Evolutionary conservation across 805 yeast genomes (phyloP), one percentile per base, ranked within the genome.

Genomic region (Kodamaea sagamina): DNA sequence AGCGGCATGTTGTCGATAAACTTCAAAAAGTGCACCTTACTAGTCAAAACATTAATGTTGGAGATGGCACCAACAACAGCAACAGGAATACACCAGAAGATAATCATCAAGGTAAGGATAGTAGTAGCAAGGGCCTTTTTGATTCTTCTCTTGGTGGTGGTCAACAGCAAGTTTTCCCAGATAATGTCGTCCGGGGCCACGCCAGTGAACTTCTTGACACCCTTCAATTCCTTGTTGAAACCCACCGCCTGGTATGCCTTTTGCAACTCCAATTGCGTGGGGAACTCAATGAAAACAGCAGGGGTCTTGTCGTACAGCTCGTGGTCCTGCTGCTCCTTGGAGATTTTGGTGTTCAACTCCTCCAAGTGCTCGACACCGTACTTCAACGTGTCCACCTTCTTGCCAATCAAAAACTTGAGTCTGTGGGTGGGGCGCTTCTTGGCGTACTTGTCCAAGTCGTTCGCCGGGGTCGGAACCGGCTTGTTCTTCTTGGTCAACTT

Each of bases 251-350:
- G 98, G 64, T 75, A 86, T 37, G 96, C 96, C 52, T 81, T 75
- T 65, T 90, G 97, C 43, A 93, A 84, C 60, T 90, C 95, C 47
- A 85, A 75, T 64, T 89, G 97, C 47, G 86, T 74, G 39, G 85
- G 77, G 63, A 93, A 92, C 58, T 87, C 89, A 44, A 89, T 62
- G 55, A 89, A 88, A 4, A 83, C 92, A 28, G 96, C 79, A 4
- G 85, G 82, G 32, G 76, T 61, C 54, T 76, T 76, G 3, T 78
- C 70, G 47, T 73, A 72, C 6, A 74, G 64, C 38, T 75, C 74
- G 63, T 78, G 76, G 28, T 70, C 64, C 12, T 62, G 55, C 64
- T 88, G 97, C 38, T 71, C 64, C 21, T 74, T 68, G 36, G 68
- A 71, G 52, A 93, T 84, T 40, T 86, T 78, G 9, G 65, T 69